A percentile compares a stretch with the other conserved stretches of the same genome.
phyloP scores from a whole-genome alignment of 1,284 basidiomycete species.

The Melampsora occidentalis region DNA sequence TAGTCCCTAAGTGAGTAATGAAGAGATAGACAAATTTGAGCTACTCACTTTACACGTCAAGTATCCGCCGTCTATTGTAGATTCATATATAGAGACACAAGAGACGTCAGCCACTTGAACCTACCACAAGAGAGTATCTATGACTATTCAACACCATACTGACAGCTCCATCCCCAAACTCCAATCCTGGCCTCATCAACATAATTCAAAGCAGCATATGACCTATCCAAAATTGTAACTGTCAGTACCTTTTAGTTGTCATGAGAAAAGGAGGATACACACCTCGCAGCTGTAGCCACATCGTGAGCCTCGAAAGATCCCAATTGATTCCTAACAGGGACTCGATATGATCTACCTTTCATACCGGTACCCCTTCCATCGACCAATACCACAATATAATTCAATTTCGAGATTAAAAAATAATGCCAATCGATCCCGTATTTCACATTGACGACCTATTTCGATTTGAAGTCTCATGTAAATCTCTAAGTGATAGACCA shows the following conservation, averaged over 20 bases:
- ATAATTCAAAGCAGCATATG: constrained; percentile 71
- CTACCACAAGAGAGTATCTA: not conserved
- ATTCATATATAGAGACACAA: constrained; percentile 58
- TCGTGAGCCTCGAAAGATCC: constrained; percentile 82
- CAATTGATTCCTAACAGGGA: constrained; percentile 76
- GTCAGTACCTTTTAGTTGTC: not conserved
- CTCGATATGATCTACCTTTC: constrained; percentile 76
- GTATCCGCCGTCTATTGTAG: constrained; percentile 89
- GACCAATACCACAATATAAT: constrained; percentile 80
- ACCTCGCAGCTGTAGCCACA: constrained; percentile 73
- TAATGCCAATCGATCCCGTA: constrained; percentile 79
- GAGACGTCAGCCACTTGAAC: constrained; percentile 36
- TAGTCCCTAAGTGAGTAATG: not conserved
- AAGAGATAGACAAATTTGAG: not conserved
- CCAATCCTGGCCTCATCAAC: constrained; percentile 80
- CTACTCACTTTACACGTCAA: constrained; percentile 80
- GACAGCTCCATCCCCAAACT: constrained; percentile 83
- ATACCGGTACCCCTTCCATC: constrained; percentile 93
- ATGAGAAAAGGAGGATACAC: constrained; percentile 47
- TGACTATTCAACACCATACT: constrained; percentile 51
- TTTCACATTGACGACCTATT: constrained; percentile 64
- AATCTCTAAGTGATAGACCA: not conserved
- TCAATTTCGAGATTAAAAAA: constrained; percentile 74
- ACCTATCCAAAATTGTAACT: not conserved
- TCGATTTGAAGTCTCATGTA: not conserved